Conservation (phyloP, 2,329 filamentous ascomycete genomes). For the Setomelanomma holmii region DNA sequence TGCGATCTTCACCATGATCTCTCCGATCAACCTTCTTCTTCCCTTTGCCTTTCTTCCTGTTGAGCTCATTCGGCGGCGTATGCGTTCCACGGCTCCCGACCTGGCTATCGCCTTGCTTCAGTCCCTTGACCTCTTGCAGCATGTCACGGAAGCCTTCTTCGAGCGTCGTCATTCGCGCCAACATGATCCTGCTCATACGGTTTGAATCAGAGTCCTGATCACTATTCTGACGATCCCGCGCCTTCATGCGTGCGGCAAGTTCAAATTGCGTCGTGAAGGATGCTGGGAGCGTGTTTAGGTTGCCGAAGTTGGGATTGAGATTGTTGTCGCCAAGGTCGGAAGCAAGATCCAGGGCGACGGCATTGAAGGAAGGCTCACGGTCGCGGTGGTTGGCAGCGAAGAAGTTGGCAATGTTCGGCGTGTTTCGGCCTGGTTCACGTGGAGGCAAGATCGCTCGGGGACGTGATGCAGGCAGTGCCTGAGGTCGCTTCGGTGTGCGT, state of each 20-base stretch:
- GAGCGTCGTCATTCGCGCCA: constrained; percentile 90
- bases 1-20: constrained; percentile 24
- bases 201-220: constrained; percentile 44
- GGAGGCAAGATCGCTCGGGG: constrained; percentile 41
- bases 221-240: constrained; percentile 26
- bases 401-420: constrained; percentile 63
- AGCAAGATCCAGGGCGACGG: constrained; percentile 68
- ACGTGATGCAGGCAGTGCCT: constrained; percentile 32
- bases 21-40: constrained; percentile 37
- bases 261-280: constrained; percentile 76
- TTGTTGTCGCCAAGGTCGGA: constrained; percentile 73
- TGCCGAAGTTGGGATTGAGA: constrained; percentile 66
- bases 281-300: constrained; percentile 70
- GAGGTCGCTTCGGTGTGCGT: constrained; percentile 54
- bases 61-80: constrained; percentile 34
- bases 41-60: constrained; percentile 37
- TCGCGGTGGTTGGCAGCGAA: constrained; percentile 56
- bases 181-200: constrained; percentile 72
- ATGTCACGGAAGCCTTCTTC: constrained; percentile 91
- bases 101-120: constrained; percentile 53
- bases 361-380: constrained; percentile 69
- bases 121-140: constrained; percentile 77
- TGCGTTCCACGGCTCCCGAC: constrained; percentile 34
- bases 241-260: constrained; percentile 40
- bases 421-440: constrained; percentile 65